These are phyloP conservation scores for Cladophialophora yegresii DNA, from an alignment of 2,329 filamentous ascomycete genomes.

Conservation along the genomic window DNA sequence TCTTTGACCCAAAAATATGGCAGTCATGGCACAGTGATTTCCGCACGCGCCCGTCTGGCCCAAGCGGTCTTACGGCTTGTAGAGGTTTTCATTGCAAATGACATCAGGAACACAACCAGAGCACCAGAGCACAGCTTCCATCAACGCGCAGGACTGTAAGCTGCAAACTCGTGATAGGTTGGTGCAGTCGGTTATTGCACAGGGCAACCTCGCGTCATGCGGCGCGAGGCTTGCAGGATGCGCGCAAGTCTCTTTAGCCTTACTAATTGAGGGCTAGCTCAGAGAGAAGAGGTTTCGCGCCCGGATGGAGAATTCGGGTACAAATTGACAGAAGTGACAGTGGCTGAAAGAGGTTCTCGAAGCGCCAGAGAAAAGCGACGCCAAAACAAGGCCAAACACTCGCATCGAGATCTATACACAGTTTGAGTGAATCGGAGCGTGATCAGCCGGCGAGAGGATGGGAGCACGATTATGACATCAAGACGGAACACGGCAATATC, in stretches of 20 bases:
- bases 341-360: constrained; percentile 9
- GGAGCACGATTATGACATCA: constrained; percentile 12
- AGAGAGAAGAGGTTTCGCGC: constrained; percentile 14
- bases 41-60: constrained; percentile 27
- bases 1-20: constrained; percentile 10
- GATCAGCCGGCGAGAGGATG: constrained; percentile 10
- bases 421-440: not conserved
- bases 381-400: constrained; percentile 2
- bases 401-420: constrained; percentile 19
- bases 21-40: constrained; percentile 24
- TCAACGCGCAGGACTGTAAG: not conserved
- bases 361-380: constrained; percentile 9
- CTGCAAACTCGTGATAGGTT: constrained; percentile 23
- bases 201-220: constrained; percentile 33
- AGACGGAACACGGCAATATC: not conserved
- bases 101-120: constrained; percentile 16
- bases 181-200: constrained; percentile 32
- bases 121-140: constrained; percentile 5
- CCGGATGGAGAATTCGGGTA: constrained; percentile 10
- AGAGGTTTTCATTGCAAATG: constrained; percentile 10
- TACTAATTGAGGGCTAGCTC: constrained; percentile 22
- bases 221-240: constrained; percentile 14
- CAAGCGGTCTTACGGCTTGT: not conserved
- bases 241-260: constrained; percentile 22
- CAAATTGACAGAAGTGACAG: constrained; percentile 18